Evolutionary conservation across 2,329 filamentous ascomycete species (phyloP), one percentile per base, ranked within the genome.

Genomic region (Aspergillus texensis): DNA sequence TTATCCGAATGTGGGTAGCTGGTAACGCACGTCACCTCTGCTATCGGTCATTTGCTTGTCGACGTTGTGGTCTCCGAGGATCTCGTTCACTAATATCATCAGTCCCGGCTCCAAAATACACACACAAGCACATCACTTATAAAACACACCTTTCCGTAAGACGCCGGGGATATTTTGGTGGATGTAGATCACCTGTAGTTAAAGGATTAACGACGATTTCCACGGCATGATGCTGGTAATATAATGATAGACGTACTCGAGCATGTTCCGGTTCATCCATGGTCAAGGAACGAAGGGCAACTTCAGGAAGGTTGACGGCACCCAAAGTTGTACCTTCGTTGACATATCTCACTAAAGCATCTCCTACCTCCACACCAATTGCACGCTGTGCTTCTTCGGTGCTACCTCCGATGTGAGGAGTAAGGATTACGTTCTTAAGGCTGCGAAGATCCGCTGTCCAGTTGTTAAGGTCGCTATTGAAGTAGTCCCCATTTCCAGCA

Each of bases 31-130:
- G 77, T 98, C 94, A 70, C 93, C 94, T 82, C 90, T 91, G 80
- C 91, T 96, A 78, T 98, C 95, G 57, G 92, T 95, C 83, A 96
- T 98, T 81, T 99, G 95, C 85, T 98, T 98, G 82, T 97, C 94
- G 71, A 99, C 94, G 78, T 99, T 99, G 84, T 99, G 94, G 74
- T 96, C 89, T 50, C 91, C 92, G 55, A 99, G 86, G 66, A 98
- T 93, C 74, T 95, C 92, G 84, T 99, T 99, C 69, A 99, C 95
- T 89, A 67, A 26, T 28, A 55, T 34, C 36, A 55, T 74, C 64
- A 74, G 65, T 62, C 60, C 57, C 54, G 64, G 63, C 24, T 63
- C 12, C 5, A 48, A 6, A 34, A 34, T 24, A 32, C 10, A 41
- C 21, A 16, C n/a, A 21, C 14, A 21, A 19, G 10, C 4, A 26